Base-by-base conservation (phyloP, 345 rosid genomes). In the Raphanus raphanistrum region DNA sequence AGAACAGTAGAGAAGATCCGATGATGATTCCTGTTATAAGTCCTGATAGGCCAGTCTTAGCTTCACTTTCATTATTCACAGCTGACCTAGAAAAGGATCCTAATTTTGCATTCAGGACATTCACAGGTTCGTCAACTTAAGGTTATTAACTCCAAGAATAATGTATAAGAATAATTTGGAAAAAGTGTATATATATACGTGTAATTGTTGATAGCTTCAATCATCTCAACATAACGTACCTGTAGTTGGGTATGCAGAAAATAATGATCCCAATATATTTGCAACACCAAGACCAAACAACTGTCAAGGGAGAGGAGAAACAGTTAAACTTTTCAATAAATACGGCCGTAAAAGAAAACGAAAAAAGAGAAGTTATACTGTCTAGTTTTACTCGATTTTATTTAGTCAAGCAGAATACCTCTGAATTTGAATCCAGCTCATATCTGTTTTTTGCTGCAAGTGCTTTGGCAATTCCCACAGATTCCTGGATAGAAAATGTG, bases 31-130 rank as follows among this genome's bases (percentile, higher is more conserved):
- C 98, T 29, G 96, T 80, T 76, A 96, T 31, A 76, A 93, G 43
- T 79, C 97, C 98, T 45, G 99, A 86, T 70, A 96, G 79, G 78
- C 99, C 96, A 25, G 97, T 85, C 86, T 86, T 96, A 25, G 99
- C 96, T 72, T 97, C 99, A 81, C 94, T 91, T 81, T 92, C 99
- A 80, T 92, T 91, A 84, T 86, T 96, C 79, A 93, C 99, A 26
- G 99, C 99, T 70, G 99, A 96, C 84, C 99, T 86, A 73, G 99
- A 96, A 84, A 96, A 96, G 74, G 98, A 96, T 72, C 98, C 98
- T 93, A 83, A 78, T 79, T 70, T 70, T 73, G 77, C 75, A 59
- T 80, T 82, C 38, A 80, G 13, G 82, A 77, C 38, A 76, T 68
- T 15, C 27, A 76, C 48, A 71, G 65, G 45, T 66, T 68, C 16